Conservation (phyloP, 805 yeast species). For the Kazachstania martiniae region DNA sequence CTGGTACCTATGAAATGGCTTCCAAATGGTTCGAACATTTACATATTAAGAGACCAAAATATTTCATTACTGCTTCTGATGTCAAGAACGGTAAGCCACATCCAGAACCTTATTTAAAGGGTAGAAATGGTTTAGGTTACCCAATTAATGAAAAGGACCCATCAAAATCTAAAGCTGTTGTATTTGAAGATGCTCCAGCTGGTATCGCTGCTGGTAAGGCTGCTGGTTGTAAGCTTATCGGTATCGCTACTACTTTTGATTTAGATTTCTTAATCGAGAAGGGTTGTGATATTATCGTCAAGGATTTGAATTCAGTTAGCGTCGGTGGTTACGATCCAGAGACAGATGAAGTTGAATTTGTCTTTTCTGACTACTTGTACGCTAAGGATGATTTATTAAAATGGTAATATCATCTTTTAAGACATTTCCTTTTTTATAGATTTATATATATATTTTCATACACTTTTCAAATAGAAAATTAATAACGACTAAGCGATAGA, state of each 20-base stretch:
- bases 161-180: conserved; percentile 38
- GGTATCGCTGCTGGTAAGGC: conserved; percentile 76
- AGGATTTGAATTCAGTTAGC: conserved; percentile 53
- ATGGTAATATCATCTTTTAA: conserved; percentile 17
- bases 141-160: conserved; percentile 29
- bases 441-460: too few relatives aligned
- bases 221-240: conserved; percentile 75
- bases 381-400: conserved; percentile 28
- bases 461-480: too few relatives aligned
- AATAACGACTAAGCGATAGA: too few relatives aligned
- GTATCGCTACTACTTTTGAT: conserved; percentile 72
- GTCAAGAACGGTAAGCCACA: conserved; percentile 75
- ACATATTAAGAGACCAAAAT: conserved; percentile 50
- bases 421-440: too few relatives aligned
- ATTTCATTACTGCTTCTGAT: conserved; percentile 74
- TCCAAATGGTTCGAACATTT: conserved; percentile 67
- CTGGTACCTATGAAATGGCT: conserved; percentile 72
- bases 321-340: conserved; percentile 43
- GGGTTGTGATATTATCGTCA: conserved; percentile 76
- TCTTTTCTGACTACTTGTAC: conserved; percentile 30
- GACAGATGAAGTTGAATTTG: conserved; percentile 29
- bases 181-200: conserved; percentile 85
- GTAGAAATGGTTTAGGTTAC: conserved; percentile 32
- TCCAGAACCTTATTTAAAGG: conserved; percentile 70
- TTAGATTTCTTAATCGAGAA: conserved; percentile 56